These are phyloP conservation scores for Tremella yokohamensis DNA, from an alignment of 768 basidiomycete species.

Conservation along the genomic window DNA sequence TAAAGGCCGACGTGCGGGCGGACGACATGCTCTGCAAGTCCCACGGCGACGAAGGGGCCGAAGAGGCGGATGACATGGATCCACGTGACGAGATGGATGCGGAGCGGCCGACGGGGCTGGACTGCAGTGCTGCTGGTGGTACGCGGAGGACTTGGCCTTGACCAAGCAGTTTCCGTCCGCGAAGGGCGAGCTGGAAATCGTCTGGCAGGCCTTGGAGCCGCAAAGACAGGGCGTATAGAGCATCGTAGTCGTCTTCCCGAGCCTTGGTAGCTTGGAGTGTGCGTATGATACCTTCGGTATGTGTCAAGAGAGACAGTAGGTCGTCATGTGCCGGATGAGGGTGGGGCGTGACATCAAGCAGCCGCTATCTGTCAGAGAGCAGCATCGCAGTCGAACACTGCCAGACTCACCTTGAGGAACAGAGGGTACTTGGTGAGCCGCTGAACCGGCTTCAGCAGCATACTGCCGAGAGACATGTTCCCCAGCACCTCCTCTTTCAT, in stretches of 20 bases:
- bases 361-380: conserved; percentile 55
- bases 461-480: conserved; percentile 64
- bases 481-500: conserved; percentile 56
- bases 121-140: not conserved
- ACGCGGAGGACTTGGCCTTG: conserved; percentile 62
- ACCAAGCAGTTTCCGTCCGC: conserved; percentile 71
- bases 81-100: conserved; percentile 31
- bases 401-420: conserved; percentile 64
- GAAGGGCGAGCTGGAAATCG: conserved; percentile 59
- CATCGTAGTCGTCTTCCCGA: conserved; percentile 80
- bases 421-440: conserved; percentile 68
- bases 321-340: conserved; percentile 68
- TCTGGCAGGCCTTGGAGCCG: conserved; percentile 63
- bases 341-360: conserved; percentile 67
- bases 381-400: conserved; percentile 8
- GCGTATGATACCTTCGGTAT: conserved; percentile 67
- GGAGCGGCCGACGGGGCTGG: conserved; percentile 15
- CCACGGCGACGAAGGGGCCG: conserved; percentile 24
- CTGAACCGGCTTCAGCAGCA: conserved; percentile 72
- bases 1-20: conserved; percentile 26
- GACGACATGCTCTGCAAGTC: conserved; percentile 18
- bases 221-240: conserved; percentile 61
- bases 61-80: conserved; percentile 23
- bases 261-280: conserved; percentile 80
- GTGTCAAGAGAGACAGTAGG: conserved; percentile 61